Evolutionary conservation across 495 filamentous ascomycete species (phyloP), one percentile per base, ranked within the genome.

Genomic region (Aspergillus homomorphus): DNA sequence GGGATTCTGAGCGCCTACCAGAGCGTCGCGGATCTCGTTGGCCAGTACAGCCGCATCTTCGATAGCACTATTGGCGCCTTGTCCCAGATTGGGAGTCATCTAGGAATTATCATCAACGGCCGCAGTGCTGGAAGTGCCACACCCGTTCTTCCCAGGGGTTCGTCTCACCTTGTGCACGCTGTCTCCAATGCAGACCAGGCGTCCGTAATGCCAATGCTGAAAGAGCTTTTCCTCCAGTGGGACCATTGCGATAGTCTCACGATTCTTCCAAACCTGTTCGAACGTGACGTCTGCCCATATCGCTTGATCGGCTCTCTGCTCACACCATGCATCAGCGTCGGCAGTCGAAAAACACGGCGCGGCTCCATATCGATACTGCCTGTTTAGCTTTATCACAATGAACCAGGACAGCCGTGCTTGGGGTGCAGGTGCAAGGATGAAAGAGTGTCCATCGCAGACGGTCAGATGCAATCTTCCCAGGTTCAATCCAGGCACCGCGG

Each of bases 111-210:
- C n/a, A n/a, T n/a, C n/a, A n/a, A n/a, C n/a, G n/a, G n/a, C n/a
- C n/a, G n/a, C n/a, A n/a, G n/a, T n/a, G n/a, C n/a, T n/a, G n/a
- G n/a, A n/a, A n/a, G n/a, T n/a, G n/a, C n/a, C n/a, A n/a, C n/a
- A n/a, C n/a, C n/a, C n/a, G n/a, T n/a, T n/a, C n/a, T n/a, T n/a
- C n/a, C n/a, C n/a, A n/a, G n/a, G n/a, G n/a, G n/a, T n/a, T n/a
- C n/a, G n/a, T n/a, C n/a, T n/a, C n/a, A 58, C 56, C 45, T 65
- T 65, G 51, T 59, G 59, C 1, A 62, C 33, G 14, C 54, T 59
- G 22, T 65, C 62, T 10, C 62, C 62, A 22, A 65, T 23, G 1
- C 55, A 43, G 3, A 61, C 62, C 21, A 65, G 43, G 5, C 62
- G 54, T 16, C 51, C 43, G 4, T 26, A 62, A 28, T 42, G 30